Evolutionary conservation across 1,139 yeast species (phyloP), one percentile per base, ranked within the genome.

Genomic region (Pichia sp.): DNA sequence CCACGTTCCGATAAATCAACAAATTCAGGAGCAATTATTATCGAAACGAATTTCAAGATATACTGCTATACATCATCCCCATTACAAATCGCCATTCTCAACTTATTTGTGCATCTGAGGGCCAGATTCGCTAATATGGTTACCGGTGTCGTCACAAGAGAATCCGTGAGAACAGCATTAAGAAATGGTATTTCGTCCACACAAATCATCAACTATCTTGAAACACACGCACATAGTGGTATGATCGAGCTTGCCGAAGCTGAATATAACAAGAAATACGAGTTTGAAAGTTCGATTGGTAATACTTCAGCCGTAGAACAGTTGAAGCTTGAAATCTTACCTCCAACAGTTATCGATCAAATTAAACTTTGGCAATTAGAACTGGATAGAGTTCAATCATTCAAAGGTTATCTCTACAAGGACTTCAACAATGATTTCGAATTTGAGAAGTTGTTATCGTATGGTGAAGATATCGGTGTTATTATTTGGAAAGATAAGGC

Each of bases 51-150:
- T 66, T 93, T 89, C 72, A 86, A 94, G 59, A 62, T 94, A 4
- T 93, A 93, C 60, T 95, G 99, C 36, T 93, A 93, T 63, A 91
- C 99, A 2, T 86, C 89, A 53, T 90, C 97, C 1, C 98, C 99
- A 2, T 72, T 93, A 51, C 98, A 94, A 66, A 91, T 93, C 54
- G 97, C 99, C 12, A 87, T 94, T 51, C 71, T 94, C 46, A 88
- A 90, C 60, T 67, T 93, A 39, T 93, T 93, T 68, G 96, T 89
- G 15, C 93, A 87, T 59, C 69, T 94, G 50, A 83, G 81, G 57
- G 78, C 96, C 0, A 72, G 99, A 51, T 94, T 91, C 65, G 76
- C 93, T 17, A 94, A 93, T 62, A 83, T 93, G 85, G 96, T 93
- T 5, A 80, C 94, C 17, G 99, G 99, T 1, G 91, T 87, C 57